A percentile compares a stretch with the other conserved stretches of the same genome.
Evolutionary conservation across 1,284 basidiomycete species (phyloP).

Genomic region (Chalciporus sp.): DNA sequence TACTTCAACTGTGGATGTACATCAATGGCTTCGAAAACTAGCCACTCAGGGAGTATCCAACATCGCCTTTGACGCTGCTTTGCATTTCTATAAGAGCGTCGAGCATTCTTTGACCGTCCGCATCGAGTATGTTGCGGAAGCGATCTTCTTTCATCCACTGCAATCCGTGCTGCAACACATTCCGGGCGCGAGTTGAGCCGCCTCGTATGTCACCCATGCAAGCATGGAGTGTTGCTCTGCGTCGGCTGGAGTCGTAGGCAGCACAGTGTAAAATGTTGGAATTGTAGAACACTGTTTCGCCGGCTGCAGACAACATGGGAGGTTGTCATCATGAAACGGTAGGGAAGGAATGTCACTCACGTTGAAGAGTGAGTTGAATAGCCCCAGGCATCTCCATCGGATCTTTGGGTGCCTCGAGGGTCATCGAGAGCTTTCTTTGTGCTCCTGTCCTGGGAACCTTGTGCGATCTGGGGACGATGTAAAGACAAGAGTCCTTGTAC

Average conservation of each 20-base stretch:
- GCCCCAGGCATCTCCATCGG: constrained; percentile 74
- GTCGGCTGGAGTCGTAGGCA: constrained; percentile 55
- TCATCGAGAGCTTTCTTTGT: constrained; percentile 62
- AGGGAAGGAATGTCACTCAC: constrained; percentile 39
- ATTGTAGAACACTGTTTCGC: constrained; percentile 84
- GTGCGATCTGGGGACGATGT: constrained; percentile 75
- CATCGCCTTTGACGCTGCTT: constrained; percentile 42
- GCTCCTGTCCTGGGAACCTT: constrained; percentile 55
- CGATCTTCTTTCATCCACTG: constrained; percentile 67
- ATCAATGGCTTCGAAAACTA: constrained; percentile 2
- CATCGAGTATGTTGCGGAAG: constrained; percentile 55
- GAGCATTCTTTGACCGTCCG: constrained; percentile 59
- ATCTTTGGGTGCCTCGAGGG: constrained; percentile 53
- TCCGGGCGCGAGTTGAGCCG: constrained; percentile 67
- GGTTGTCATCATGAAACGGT: constrained; percentile 24
- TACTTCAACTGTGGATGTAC: not conserved
- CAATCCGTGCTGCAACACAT: constrained; percentile 80
- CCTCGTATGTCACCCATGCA: constrained; percentile 69
- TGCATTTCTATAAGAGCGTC: constrained; percentile 63
- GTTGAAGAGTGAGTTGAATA: constrained; percentile 58
- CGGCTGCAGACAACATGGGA: constrained; percentile 41
- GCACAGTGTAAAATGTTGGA: constrained; percentile 81
- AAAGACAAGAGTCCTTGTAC: constrained; percentile 75
- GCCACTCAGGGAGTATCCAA: constrained; percentile 52
- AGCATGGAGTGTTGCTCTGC: constrained; percentile 75